Percentiles rank a stretch among this genome's conserved stretches.
phyloP scores from a whole-genome alignment of 108 stramenopile species.

The Skeletonema tropicum region DNA sequence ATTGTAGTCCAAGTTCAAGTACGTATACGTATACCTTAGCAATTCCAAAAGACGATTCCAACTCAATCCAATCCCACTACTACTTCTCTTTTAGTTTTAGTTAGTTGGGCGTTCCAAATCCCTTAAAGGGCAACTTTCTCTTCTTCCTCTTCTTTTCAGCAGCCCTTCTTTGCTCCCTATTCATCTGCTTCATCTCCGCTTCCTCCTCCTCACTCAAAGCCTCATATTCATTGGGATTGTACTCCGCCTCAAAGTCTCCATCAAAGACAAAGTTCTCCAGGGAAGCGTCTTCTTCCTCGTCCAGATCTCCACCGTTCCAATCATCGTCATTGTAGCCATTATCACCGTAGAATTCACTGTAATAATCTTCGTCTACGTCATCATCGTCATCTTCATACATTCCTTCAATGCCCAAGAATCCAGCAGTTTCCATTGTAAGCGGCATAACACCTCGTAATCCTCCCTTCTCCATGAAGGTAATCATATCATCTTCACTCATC shows the following conservation, averaged over 20 bases:
- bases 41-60: too few species aligned
- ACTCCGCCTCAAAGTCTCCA: slow-evolving; percentile 69
- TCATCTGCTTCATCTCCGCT: slow-evolving; percentile 53
- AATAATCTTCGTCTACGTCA: slow-evolving; percentile 39
- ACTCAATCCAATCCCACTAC: too few species aligned
- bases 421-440: slow-evolving; percentile 47
- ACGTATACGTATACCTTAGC: too few species aligned
- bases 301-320: slow-evolving; percentile 48
- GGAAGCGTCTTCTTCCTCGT: slow-evolving; percentile 55
- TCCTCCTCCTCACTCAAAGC: slow-evolving; percentile 48
- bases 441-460: slow-evolving; percentile 54
- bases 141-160: slow-evolving; percentile 69
- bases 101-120: slow-evolving; percentile 53
- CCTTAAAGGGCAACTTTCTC: too few species aligned
- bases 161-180: slow-evolving; percentile 80
- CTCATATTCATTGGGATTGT: slow-evolving; percentile 52
- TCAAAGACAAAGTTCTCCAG: slow-evolving; percentile 44
- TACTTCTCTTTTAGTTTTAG: too few species aligned
- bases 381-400: slow-evolving; percentile 44
- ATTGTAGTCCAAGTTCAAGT: too few species aligned
- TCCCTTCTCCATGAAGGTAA: slow-evolving; percentile 57
- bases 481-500: slow-evolving; percentile 64
- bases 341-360: slow-evolving; percentile 37
- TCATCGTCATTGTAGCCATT: slow-evolving; percentile 37
- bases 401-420: slow-evolving; percentile 46